A percentile compares a stretch with the other conserved stretches of the same genome.
Conservation (phyloP, 2,329 filamentous ascomycete species). For the Clathrospora elynae region DNA sequence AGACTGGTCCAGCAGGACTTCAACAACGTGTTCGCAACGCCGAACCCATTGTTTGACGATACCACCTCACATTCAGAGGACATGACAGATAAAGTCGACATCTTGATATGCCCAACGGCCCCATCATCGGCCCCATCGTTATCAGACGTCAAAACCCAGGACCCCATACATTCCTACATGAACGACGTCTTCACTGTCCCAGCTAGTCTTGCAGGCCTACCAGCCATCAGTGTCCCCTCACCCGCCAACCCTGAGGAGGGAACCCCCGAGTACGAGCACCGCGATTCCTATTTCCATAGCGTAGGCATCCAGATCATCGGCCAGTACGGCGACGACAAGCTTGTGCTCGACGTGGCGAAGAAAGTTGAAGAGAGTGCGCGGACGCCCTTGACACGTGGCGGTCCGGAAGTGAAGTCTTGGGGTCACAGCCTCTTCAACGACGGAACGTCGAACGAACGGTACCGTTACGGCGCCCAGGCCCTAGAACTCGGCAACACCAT, state of each 20-base stretch:
- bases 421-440: too few relatives aligned
- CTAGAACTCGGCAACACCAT: background rate
- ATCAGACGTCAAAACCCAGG: constrained; percentile 60
- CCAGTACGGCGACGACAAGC: constrained; percentile 77
- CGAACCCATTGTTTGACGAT: constrained; percentile 67
- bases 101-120: constrained; percentile 85
- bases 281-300: constrained; percentile 34
- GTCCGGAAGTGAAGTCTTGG: constrained; percentile 22
- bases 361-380: constrained; percentile 19
- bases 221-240: constrained; percentile 82
- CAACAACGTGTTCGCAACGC: constrained; percentile 71
- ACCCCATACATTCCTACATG: constrained; percentile 76
- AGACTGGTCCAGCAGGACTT: constrained; percentile 86
- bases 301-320: constrained; percentile 76
- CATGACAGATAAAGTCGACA: constrained; percentile 72
- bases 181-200: constrained; percentile 97
- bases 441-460: too few relatives aligned
- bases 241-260: constrained; percentile 40
- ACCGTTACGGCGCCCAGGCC: too few relatives aligned
- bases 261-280: constrained; percentile 34
- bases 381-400: constrained; percentile 5
- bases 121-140: constrained; percentile 74
- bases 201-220: constrained; percentile 87
- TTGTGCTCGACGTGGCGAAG: constrained; percentile 64
- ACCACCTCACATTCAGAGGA: constrained; percentile 42